Evolutionary conservation across 2,329 filamentous ascomycete species (phyloP), one percentile per base, ranked within the genome.

Genomic region (Neoascochyta sp.): DNA sequence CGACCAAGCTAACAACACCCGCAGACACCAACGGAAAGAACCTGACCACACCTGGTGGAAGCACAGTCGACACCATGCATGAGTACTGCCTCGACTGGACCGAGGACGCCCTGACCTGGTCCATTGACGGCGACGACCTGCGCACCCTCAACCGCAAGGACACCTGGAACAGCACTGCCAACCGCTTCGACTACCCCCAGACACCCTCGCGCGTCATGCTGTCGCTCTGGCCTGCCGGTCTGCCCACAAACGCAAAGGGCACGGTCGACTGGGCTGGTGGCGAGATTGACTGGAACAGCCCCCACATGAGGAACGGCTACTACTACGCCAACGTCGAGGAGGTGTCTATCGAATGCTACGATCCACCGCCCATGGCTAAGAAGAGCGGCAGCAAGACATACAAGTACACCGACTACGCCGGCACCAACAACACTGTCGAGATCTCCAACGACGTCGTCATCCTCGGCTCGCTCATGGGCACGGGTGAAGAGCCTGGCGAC

Each of bases 71-170:
- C 50, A 86, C 74, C 62, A 42, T 47, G 45, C 92, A 98, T 71
- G 83, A 83, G 21, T 98, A 96, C 67, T 86, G 90, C 60, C 83
- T 98, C 55, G 80, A 87, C 62, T 98, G 92, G 92, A 83, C 81
- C 3, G 86, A 87, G 9, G 90, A 96, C 44, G 66, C 75, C 43
- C 81, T 96, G 45, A 82, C 79, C 35, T 98, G 92, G 92, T 75
- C 78, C 36, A 75, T 98, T 27, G 88, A 98, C 58, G 90, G 87
- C 57, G 70, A 83, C 32, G 73, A 81, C 16, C 77, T 82, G 43
- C 86, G 92, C 39, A 82, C 77, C 14, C 72, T 87, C 61, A 73
- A 88, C 60, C 81, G 82, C 58, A 71, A 75, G 10, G 78, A 87
- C 20, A 96, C 92, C 9, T 96, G 83, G 80, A 95, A 98, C 68